Evolutionary conservation across 2,329 filamentous ascomycete genomes (phyloP), one percentile per base, ranked within the genome.

Genomic region (Phyllosticta citrichinensis): DNA sequence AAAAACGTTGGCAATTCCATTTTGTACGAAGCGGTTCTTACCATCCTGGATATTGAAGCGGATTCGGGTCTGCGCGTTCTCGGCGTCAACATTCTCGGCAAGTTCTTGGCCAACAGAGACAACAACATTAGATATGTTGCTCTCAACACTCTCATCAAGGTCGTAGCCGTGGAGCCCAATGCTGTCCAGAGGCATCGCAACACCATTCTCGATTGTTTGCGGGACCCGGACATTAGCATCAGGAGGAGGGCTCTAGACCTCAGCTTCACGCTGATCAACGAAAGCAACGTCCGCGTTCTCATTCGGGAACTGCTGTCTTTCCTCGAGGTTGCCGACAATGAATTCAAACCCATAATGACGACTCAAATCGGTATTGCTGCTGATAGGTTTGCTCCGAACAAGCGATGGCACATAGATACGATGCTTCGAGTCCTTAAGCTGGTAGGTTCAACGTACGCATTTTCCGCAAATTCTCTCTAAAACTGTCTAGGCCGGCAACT

Each of bases 1-100:
- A 99, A 99, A 79, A 99, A 99, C 66, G 94, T 99, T 52, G 94
- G 94, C 64, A 99, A 99, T 73, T 93, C 94, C 0, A 99, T 99
- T 68, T 81, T 99, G 8, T 99, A 99, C 77, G 94, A 99, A 76
- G 89, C 94, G 1, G 94, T 99, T 47, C 85, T 94, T 52, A 99
- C 94, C 0, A 99, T 99, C 66, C 85, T 99, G 56, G 94, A 99
- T 67, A 97, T 99, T 59, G 94, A 99, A 75, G 95, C 94, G 22
- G 95, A 99, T 71, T 96, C 94, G 10, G 93, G 94, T 40, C 78
- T 99, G 64, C 83, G 95, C 57, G 94, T 99, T 22, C 82, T 99
- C 25, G 94, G 94, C 69, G 94, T 99, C 67, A 99, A 99, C 72
- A 99, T 99, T 66, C 84, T 99, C 24, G 94, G 95, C 72, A 99